These are phyloP conservation scores for Neonectria punicea DNA, from an alignment of 2,329 filamentous ascomycete species.

Conservation along the genomic window DNA sequence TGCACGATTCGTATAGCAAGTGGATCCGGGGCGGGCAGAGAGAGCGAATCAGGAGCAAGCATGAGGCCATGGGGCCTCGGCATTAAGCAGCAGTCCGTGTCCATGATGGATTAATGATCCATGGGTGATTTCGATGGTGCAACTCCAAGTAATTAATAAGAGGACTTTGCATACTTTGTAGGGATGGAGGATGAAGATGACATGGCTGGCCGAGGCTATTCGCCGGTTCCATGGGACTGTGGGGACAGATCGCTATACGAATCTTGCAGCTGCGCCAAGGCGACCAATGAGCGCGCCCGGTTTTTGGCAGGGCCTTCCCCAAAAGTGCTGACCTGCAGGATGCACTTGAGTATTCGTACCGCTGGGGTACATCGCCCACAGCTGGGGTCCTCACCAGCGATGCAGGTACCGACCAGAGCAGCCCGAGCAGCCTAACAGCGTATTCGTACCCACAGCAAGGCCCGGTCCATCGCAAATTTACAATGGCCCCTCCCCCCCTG, in stretches of 20 bases:
- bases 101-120: too few species aligned
- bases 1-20: constrained; percentile 13
- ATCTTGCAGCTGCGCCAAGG: constrained; percentile 27
- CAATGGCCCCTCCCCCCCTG: constrained; percentile 7
- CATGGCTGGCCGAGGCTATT: background rate
- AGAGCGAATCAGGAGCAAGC: background rate
- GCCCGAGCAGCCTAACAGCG: background rate
- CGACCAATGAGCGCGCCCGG: constrained; percentile 9
- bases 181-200: background rate
- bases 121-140: too few species aligned
- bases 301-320: background rate
- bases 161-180: background rate
- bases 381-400: background rate
- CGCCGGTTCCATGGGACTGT: background rate
- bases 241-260: constrained; percentile 34
- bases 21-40: background rate
- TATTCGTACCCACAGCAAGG: background rate
- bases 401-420: background rate
- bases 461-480: background rate
- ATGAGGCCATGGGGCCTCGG: background rate
- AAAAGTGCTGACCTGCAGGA: background rate
- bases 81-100: too few species aligned
- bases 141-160: too few species aligned
- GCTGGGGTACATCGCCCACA: background rate
- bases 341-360: background rate